Conservation (phyloP, 2,329 filamentous ascomycete genomes). For the Nemania sp. region DNA sequence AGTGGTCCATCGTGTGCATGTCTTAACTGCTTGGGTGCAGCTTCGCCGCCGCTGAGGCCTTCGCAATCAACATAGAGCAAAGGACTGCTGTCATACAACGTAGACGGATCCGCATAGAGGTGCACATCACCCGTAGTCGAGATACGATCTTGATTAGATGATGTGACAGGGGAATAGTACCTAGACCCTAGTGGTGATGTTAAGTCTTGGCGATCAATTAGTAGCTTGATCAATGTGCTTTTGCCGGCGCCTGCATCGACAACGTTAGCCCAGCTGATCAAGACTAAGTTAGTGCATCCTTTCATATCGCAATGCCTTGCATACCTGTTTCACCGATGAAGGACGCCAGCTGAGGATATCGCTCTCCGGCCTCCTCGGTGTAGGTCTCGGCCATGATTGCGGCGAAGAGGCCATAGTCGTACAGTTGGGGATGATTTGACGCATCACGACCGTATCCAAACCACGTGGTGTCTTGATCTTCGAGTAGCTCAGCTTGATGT, state of each 20-base stretch:
- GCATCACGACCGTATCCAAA: constrained; percentile 41
- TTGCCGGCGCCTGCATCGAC: constrained; percentile 48
- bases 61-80: constrained; percentile 57
- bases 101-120: constrained; percentile 53
- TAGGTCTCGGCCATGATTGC: constrained; percentile 44
- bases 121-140: constrained; percentile 57
- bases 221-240: constrained; percentile 52
- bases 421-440: constrained; percentile 35
- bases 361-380: constrained; percentile 33
- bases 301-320: background rate
- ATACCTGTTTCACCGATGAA: constrained; percentile 49
- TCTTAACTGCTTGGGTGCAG: constrained; percentile 37
- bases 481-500: constrained; percentile 38
- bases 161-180: constrained; percentile 50
- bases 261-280: background rate
- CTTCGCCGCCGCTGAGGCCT: constrained; percentile 54
- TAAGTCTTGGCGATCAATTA: constrained; percentile 45
- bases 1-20: constrained; percentile 26
- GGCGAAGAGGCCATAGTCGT: constrained; percentile 46
- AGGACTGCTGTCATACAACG: constrained; percentile 43
- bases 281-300: background rate
- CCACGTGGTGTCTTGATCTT: constrained; percentile 41
- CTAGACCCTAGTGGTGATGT: constrained; percentile 34
- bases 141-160: constrained; percentile 44
- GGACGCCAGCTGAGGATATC: constrained; percentile 46